phyloP scores from a whole-genome alignment of 2,329 filamentous ascomycete species.

The Cordyceps farinosa region DNA sequence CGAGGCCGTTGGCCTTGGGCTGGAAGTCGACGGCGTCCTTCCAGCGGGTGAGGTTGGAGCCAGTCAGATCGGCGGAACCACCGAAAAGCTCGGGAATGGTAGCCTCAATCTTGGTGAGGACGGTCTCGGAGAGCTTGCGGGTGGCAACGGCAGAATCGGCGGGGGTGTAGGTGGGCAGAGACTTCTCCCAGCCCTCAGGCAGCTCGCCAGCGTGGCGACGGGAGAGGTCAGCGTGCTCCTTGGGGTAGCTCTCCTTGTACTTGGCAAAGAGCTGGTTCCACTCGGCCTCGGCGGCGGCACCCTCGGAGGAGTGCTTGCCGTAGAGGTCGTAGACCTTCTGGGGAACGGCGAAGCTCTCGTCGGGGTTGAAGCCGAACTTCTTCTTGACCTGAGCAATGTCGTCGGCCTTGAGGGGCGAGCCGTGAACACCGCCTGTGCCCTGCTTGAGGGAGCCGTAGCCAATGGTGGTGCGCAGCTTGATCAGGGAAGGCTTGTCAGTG shows the following conservation, averaged over 20 bases:
- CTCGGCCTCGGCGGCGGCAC: conserved; percentile 85
- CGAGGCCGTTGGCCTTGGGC: conserved; percentile 78
- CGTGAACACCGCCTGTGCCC: conserved; percentile 94
- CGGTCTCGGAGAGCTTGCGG: conserved; percentile 92
- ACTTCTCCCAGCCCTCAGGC: conserved; percentile 94
- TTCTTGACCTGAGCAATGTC: conserved; percentile 91
- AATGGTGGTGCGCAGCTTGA: conserved; percentile 96
- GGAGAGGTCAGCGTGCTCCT: conserved; percentile 74
- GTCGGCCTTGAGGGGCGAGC: conserved; percentile 89
- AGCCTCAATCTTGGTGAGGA: conserved; percentile 81
- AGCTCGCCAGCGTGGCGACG: conserved; percentile 80
- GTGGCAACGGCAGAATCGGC: conserved; percentile 81
- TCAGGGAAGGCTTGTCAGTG: conserved; percentile 94
- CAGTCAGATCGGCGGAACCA: conserved; percentile 95
- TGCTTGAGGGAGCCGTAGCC: conserved; percentile 91
- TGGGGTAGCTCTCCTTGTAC: conserved; percentile 74
- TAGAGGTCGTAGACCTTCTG: conserved; percentile 93
- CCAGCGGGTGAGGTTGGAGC: conserved; percentile 98
- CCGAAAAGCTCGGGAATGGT: conserved; percentile 87
- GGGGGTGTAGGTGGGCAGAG: conserved; percentile 85
- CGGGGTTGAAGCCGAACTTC: conserved; percentile 94
- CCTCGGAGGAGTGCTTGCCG: conserved; percentile 77
- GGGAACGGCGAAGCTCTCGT: conserved; percentile 87
- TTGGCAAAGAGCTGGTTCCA: conserved; percentile 93
- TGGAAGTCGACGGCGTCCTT: conserved; percentile 98